Base-by-base conservation (phyloP, 1,139 yeast species). In the Hemisphaericaspora subhashii region DNA sequence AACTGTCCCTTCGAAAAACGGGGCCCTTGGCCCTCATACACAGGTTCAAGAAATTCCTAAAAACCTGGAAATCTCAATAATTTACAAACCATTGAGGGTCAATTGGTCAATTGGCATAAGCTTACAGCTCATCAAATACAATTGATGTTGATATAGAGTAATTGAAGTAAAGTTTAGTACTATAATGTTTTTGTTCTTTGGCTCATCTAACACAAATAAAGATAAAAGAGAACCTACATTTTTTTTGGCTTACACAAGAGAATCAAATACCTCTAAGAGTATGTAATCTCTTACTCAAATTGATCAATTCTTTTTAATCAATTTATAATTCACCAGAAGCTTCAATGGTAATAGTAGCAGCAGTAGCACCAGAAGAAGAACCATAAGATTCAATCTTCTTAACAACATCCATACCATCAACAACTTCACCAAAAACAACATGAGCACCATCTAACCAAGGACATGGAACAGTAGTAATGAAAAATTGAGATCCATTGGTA, bases 401-500 rank as follows among this genome's bases (percentile, higher is more conserved):
- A 71, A 92, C 96, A 59, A 89, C 67, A 60, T 90, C 96, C 64
- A 74, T 71, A 60, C 98, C 98, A 43, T 89, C 96, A 56, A 72
- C 67, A 55, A 92, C 97, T 78, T 90, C 97, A 68, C 98, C 98
- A 60, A 90, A 92, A 52, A 92, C 98, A 70, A 89, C 97, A 84
- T 92, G 98, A 77, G 85, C 86, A 67, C 98, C 98, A 66, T 92
- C 98, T 73, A 92, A 83, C 97, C 98, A 90, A 55, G 96, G 86
- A 68, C 86, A 77, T 60, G 89, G 80, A 45, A 90, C 97, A 49
- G 98, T 90, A 79, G 98, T 92, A 73, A 92, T 81, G 82, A 92
- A 92, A 79, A 92, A 92, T 77, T 92, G 98, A 45, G 98, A 90
- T 54, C 98, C 98, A 78, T 92, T 92, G 82, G 98, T 90, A 90